Evolutionary conservation across 2,329 filamentous ascomycete genomes (phyloP).

Genomic region (Pseudopyricularia javanii): DNA sequence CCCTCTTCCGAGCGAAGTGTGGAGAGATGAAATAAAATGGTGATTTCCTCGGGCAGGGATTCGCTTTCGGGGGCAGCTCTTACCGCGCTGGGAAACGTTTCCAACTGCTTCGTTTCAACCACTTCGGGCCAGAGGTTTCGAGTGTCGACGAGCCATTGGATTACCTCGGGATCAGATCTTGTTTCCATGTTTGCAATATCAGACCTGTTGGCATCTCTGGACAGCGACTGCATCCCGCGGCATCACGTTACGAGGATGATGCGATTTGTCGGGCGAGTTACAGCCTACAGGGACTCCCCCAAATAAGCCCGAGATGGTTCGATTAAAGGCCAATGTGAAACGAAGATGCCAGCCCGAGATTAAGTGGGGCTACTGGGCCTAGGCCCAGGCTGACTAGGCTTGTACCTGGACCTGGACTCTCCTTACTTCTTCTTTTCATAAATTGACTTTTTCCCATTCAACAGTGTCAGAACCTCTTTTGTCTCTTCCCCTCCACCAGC

Average conservation of each 20-base stretch:
- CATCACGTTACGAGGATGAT: too few species aligned
- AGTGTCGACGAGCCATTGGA: slow-evolving; percentile 53
- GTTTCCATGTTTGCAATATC: not conserved
- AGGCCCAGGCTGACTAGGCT: too few species aligned
- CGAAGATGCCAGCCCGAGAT: not conserved
- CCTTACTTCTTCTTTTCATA: not conserved
- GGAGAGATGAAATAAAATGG: not conserved
- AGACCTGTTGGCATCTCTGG: not conserved
- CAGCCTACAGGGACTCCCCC: not conserved
- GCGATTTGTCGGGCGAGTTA: not conserved
- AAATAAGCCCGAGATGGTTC: not conserved
- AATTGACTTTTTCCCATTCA: not conserved
- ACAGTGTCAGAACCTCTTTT: too few species aligned
- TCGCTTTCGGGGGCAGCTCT: slow-evolving; percentile 1
- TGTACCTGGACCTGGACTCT: too few species aligned
- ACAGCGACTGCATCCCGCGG: too few species aligned
- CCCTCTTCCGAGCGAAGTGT: not conserved
- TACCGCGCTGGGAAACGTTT: slow-evolving; percentile 10
- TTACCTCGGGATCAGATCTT: slow-evolving; percentile 18
- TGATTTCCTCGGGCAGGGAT: too few species aligned
- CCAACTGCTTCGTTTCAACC: slow-evolving; percentile 32
- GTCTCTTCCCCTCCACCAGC: not conserved
- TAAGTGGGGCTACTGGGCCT: not conserved
- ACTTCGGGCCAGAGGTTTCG: slow-evolving; percentile 42
- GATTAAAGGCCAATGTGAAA: not conserved